Evolutionary conservation across 345 rosid species (phyloP).

Genomic region (Crucihimalaya himalaica): DNA sequence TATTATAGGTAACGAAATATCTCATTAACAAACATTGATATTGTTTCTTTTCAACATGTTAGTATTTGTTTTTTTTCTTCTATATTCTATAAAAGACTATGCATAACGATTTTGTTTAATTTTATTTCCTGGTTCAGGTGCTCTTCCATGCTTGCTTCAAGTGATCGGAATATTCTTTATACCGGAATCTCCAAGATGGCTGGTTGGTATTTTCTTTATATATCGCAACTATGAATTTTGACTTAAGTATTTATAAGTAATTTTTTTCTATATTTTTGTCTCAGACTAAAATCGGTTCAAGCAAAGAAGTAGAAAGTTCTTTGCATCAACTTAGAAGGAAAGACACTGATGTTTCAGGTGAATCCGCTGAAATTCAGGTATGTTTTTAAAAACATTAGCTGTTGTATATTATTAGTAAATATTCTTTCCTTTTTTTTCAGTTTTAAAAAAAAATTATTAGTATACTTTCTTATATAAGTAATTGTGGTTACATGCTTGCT

Average conservation of each 20-base stretch:
- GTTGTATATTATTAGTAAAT: not conserved
- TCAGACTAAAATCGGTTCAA: slow-evolving; percentile 49
- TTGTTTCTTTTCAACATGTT: not conserved
- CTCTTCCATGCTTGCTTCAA: slow-evolving; percentile 41
- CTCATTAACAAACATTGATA: not conserved
- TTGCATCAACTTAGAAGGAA: slow-evolving; percentile 51
- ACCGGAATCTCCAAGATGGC: slow-evolving; percentile 62
- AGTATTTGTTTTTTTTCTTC: slow-evolving; percentile 43
- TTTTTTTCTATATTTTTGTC: no score
- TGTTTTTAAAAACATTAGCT: not conserved
- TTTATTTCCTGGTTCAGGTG: slow-evolving; percentile 29
- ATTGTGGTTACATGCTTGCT: not conserved
- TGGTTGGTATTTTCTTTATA: slow-evolving; percentile 40
- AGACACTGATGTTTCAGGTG: slow-evolving; percentile 44
- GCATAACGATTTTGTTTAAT: not conserved
- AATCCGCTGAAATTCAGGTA: slow-evolving; percentile 55
- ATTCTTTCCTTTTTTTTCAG: no score
- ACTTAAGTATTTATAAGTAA: not conserved
- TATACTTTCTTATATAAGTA: not conserved
- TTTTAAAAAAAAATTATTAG: not conserved
- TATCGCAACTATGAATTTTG: not conserved
- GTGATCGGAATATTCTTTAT: slow-evolving; percentile 44
- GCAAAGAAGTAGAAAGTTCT: slow-evolving; percentile 47
- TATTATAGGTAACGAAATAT: slow-evolving; percentile 37
- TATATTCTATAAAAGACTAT: slow-evolving; percentile 4